These are phyloP conservation scores for Persicaria maculosa DNA, from an alignment of 148 eudicot genomes.

Conservation along the genomic window DNA sequence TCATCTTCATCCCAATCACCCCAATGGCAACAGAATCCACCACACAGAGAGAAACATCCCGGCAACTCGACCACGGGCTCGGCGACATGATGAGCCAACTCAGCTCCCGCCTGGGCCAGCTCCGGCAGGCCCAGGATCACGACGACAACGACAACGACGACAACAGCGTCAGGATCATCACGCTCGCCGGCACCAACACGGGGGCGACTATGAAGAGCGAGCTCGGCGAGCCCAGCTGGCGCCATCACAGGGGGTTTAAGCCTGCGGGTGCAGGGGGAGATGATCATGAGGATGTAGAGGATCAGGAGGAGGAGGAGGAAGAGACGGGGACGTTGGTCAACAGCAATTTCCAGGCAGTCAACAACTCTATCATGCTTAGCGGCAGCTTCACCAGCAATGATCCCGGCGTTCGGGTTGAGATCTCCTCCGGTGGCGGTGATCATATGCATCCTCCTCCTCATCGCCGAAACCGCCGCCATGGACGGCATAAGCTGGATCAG, in stretches of 20 bases:
- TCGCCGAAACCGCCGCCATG: not conserved
- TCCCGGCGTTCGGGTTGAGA: slow-evolving; percentile 82
- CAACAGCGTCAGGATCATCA: slow-evolving; percentile 45
- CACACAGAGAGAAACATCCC: slow-evolving; percentile 25
- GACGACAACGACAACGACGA: slow-evolving; percentile 29
- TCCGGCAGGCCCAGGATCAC: slow-evolving; percentile 35
- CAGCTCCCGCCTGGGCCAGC: slow-evolving; percentile 35
- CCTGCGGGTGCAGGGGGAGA: slow-evolving; percentile 20
- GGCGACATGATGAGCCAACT: slow-evolving; percentile 47
- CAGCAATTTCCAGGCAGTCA: slow-evolving; percentile 76
- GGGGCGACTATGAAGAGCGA: slow-evolving; percentile 77
- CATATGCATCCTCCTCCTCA: not conserved
- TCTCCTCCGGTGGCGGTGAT: slow-evolving; percentile 14
- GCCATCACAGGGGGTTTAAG: not conserved
- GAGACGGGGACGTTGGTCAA: slow-evolving; percentile 50
- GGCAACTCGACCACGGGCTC: slow-evolving; percentile 41
- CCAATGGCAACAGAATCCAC: slow-evolving; percentile 15
- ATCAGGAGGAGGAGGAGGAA: slow-evolving; percentile 28
- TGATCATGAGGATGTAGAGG: slow-evolving; percentile 2
- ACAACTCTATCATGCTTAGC: slow-evolving; percentile 74
- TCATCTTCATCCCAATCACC: not conserved
- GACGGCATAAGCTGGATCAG: not conserved
- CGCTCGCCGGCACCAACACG: slow-evolving; percentile 63
- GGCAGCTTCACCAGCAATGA: slow-evolving; percentile 58
- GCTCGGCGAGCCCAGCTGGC: slow-evolving; percentile 19